Percentiles rank a stretch among this genome's conserved stretches.
Conservation (phyloP, 2,329 filamentous ascomycete species). For the Pseudonectria foliicola region DNA sequence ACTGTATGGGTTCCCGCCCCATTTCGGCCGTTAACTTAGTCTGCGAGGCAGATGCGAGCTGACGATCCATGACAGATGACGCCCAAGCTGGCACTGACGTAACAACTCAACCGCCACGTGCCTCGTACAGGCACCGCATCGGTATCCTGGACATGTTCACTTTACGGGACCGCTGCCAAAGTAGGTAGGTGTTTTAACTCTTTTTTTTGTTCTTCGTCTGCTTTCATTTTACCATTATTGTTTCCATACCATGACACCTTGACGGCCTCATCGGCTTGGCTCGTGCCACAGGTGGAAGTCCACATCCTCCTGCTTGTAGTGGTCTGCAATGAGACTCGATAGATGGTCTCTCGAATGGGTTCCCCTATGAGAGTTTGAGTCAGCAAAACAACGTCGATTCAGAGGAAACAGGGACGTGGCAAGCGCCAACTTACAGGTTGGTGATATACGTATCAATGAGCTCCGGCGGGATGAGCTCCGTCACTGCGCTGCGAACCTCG, state of each 20-base stretch:
- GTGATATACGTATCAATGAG: slow-evolving; percentile 77
- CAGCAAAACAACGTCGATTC: background rate
- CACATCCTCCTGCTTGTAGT: slow-evolving; percentile 68
- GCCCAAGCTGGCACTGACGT: too few relatives aligned
- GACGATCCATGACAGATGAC: too few relatives aligned
- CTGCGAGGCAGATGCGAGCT: too few relatives aligned
- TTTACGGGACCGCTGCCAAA: too few relatives aligned
- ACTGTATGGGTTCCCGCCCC: too few relatives aligned
- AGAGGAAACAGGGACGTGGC: slow-evolving; percentile 2
- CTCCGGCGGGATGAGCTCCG: slow-evolving; percentile 74
- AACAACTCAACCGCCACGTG: too few relatives aligned
- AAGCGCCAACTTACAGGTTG: slow-evolving; percentile 47
- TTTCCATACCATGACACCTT: background rate
- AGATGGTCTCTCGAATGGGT: slow-evolving; percentile 64
- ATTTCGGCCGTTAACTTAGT: too few relatives aligned
- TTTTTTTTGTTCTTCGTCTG: too few relatives aligned
- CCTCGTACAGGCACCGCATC: too few relatives aligned
- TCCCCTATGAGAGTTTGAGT: slow-evolving; percentile 37
- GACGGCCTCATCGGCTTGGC: slow-evolving; percentile 16
- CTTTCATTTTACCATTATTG: background rate
- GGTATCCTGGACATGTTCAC: too few relatives aligned
- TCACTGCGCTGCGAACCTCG: slow-evolving; percentile 70
- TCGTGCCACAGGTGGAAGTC: slow-evolving; percentile 47
- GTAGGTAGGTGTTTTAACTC: too few relatives aligned
- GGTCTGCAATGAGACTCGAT: slow-evolving; percentile 66